These are phyloP conservation scores for Serendipita sp. DNA, from an alignment of 1,284 basidiomycete species.

Conservation along the genomic window DNA sequence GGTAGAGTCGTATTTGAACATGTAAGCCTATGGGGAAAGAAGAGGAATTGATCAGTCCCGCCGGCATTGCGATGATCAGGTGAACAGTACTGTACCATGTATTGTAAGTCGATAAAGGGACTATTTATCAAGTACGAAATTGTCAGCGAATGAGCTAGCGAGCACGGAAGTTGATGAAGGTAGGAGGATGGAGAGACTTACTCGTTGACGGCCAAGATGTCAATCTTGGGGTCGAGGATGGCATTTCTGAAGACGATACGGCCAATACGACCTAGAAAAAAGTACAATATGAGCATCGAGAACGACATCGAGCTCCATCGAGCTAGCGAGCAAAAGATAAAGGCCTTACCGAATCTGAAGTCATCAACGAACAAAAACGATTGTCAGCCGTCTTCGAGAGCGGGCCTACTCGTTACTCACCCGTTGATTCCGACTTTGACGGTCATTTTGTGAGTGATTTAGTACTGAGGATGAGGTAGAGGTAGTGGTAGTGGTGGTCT, in stretches of 20 bases:
- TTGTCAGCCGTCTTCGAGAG: background rate
- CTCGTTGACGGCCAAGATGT: conserved; percentile 86
- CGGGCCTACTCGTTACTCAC: background rate
- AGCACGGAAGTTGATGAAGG: background rate
- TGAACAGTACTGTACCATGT: conserved; percentile 54
- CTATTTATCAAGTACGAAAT: conserved; percentile 24
- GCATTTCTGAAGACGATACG: conserved; percentile 97
- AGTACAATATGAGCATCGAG: background rate
- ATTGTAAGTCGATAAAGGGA: conserved; percentile 90
- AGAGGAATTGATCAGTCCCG: background rate
- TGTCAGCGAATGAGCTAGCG: background rate
- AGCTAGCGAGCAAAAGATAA: background rate
- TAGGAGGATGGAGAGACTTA: conserved; percentile 27
- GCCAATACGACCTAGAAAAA: conserved; percentile 77
- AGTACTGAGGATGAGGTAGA: background rate
- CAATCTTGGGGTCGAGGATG: conserved; percentile 58
- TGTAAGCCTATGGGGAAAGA: conserved; percentile 58
- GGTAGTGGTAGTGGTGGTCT: background rate
- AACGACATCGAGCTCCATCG: background rate
- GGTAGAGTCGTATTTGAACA: conserved; percentile 99
- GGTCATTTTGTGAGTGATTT: background rate
- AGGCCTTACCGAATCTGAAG: background rate
- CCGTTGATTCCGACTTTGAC: conserved; percentile 3
- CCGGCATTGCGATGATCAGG: background rate
- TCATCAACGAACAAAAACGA: background rate